phyloP scores from a whole-genome alignment of 2,329 filamentous ascomycete species.

The Geoglossum cookeanum region DNA sequence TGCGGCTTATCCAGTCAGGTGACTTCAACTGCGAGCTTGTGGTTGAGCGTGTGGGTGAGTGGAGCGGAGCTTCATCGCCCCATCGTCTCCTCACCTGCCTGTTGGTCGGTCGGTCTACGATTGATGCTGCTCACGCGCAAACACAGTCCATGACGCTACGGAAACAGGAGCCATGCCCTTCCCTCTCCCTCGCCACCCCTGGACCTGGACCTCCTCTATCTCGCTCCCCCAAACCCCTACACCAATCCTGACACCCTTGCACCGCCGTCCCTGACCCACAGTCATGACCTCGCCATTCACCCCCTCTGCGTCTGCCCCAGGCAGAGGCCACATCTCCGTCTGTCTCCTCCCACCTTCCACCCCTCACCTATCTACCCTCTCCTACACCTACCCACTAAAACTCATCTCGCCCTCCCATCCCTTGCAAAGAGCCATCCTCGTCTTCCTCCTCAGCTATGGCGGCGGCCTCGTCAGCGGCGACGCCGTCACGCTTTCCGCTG shows the following conservation, averaged over 20 bases:
- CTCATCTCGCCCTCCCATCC: slow-evolving; percentile 46
- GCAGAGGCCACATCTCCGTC: slow-evolving; percentile 60
- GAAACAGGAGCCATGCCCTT: background rate
- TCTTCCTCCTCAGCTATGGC: slow-evolving; percentile 87
- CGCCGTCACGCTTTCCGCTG: slow-evolving; percentile 51
- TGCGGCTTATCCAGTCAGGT: background rate
- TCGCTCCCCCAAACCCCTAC: background rate
- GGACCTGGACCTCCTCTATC: background rate
- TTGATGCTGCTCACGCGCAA: background rate
- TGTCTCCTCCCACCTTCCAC: slow-evolving; percentile 50
- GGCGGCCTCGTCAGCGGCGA: slow-evolving; percentile 85
- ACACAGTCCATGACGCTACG: background rate
- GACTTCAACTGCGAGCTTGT: background rate
- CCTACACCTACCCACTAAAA: slow-evolving; percentile 89
- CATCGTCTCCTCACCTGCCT: background rate
- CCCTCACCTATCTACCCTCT: slow-evolving; percentile 48
- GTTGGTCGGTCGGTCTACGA: background rate
- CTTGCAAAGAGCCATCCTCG: slow-evolving; percentile 29
- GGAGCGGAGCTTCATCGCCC: background rate
- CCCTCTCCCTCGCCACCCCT: background rate
- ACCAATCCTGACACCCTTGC: background rate
- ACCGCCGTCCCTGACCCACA: background rate
- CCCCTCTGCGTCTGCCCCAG: slow-evolving; percentile 51
- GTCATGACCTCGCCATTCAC: slow-evolving; percentile 49
- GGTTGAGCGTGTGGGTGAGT: background rate